These are phyloP conservation scores for Pilasporangium apinafurcum DNA, from an alignment of 352 stramenopile species.

Conservation along the genomic window DNA sequence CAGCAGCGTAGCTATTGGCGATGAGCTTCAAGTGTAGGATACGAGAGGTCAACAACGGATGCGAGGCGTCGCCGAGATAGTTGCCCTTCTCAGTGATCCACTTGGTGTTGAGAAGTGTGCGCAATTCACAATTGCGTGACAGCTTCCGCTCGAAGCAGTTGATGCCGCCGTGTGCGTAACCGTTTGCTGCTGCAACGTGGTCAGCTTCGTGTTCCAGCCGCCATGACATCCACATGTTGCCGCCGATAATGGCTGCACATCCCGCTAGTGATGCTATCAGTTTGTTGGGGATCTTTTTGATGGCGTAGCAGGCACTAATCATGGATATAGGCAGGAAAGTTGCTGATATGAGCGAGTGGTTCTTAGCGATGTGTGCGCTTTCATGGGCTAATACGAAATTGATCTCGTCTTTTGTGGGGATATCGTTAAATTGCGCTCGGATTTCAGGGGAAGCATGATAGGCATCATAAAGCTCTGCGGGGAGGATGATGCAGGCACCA, in stretches of 20 bases:
- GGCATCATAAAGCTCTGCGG: constrained; percentile 72
- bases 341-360: constrained; percentile 63
- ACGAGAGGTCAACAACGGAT: constrained; percentile 68
- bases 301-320: constrained; percentile 37
- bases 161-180: constrained; percentile 64
- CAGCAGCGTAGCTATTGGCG: too few relatives aligned
- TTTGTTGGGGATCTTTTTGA: constrained; percentile 76
- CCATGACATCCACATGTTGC: constrained; percentile 72
- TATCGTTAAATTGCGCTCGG: constrained; percentile 40
- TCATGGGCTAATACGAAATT: constrained; percentile 83
- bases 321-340: constrained; percentile 58
- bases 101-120: constrained; percentile 41
- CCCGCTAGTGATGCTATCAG: constrained; percentile 43
- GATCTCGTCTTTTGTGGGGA: constrained; percentile 66
- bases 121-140: constrained; percentile 66
- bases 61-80: constrained; percentile 74
- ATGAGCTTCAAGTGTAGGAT: constrained; percentile 61
- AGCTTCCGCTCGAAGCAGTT: constrained; percentile 72
- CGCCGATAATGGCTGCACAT: constrained; percentile 29
- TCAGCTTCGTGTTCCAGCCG: constrained; percentile 76
- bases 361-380: constrained; percentile 76
- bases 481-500: constrained; percentile 66
- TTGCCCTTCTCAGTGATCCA: constrained; percentile 77
- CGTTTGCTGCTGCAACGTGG: constrained; percentile 57
- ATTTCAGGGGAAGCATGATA: constrained; percentile 53